Base-by-base conservation (phyloP, 2,329 filamentous ascomycete genomes). In the Aotearoamyces nothofagi region DNA sequence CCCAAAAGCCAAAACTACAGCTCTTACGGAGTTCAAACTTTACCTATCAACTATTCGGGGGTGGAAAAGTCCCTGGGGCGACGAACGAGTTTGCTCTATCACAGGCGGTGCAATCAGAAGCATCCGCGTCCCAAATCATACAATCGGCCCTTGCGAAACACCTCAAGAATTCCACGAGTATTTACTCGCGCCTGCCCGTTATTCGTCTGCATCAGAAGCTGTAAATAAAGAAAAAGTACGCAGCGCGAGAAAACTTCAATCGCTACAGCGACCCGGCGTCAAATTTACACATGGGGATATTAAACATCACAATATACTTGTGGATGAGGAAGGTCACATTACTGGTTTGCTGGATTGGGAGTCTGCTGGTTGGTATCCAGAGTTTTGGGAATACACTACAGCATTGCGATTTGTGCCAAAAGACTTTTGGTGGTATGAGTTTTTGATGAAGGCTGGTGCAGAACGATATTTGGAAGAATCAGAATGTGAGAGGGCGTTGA, bases 271-370 rank as follows among this genome's bases (percentile, higher is more conserved):
- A 19, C 37, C 32, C 17, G 32, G n/a, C n/a, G n/a, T n/a, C n/a
- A n/a, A n/a, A n/a, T 59, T 69, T 33, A 63, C 61, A 3, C 62
- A 69, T 46, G 55, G 55, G 4, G 63, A 70, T 40, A 49, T 69
- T 5, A 49, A 49, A 13, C 52, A 51, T 8, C 41, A 54, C 10
- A 65, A 64, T 34, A 58, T 65, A 14, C 34, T 64, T 6, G 44
- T 55, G 2, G 36, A 46, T 10, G 29, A 39, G 4, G 51, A 50
- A 5, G 53, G 53, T 9, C 44, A 51, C 9, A 47, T 61, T 22
- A 47, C 44, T 29, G 59, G 51, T 2, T 47, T 63, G 14, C 32
- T 64, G 14, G 61, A 63, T 37, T 64, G 59, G 59, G 59, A 64
- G 37, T 47, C 51, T 16, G 46, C 54, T 13, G 58, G 58, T 2